Percentiles rank a stretch among this genome's conserved stretches.
Evolutionary conservation across 2,329 filamentous ascomycete genomes (phyloP).

Genomic region (Drechslerella stenobrocha): DNA sequence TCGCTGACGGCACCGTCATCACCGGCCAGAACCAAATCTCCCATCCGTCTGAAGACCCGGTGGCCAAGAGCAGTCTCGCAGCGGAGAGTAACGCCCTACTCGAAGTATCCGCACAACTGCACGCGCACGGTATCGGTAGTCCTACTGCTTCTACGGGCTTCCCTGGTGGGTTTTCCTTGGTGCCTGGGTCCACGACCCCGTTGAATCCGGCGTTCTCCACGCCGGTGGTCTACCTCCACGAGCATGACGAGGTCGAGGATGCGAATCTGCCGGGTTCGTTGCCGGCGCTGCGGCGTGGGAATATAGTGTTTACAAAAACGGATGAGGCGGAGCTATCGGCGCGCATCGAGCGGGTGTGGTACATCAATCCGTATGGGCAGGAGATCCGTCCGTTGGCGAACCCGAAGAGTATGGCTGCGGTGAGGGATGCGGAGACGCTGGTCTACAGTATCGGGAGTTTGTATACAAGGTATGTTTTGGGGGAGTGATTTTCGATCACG

Average conservation of each 20-base stretch:
- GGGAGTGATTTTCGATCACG: no score
- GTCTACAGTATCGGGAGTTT: slow-evolving; percentile 93
- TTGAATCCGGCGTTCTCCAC: slow-evolving; percentile 48
- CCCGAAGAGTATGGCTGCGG: slow-evolving; percentile 71
- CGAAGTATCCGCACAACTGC: slow-evolving; percentile 41
- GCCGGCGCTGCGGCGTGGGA: slow-evolving; percentile 75
- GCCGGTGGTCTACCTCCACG: slow-evolving; percentile 51
- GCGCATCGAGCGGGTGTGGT: slow-evolving; percentile 83
- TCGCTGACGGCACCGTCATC: slow-evolving; percentile 75
- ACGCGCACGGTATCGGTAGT: neutral
- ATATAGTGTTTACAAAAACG: slow-evolving; percentile 78
- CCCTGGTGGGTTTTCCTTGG: neutral
- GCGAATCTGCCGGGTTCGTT: slow-evolving; percentile 80
- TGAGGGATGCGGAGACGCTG: slow-evolving; percentile 68
- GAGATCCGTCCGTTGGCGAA: slow-evolving; percentile 86
- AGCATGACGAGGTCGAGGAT: slow-evolving; percentile 70
- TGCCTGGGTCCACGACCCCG: slow-evolving; percentile 31
- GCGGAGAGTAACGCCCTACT: slow-evolving; percentile 55
- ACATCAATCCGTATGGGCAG: slow-evolving; percentile 98
- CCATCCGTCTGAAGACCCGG: slow-evolving; percentile 73
- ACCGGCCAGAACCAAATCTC: slow-evolving; percentile 92
- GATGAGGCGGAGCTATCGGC: slow-evolving; percentile 74
- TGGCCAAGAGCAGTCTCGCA: slow-evolving; percentile 53
- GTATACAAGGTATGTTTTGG: slow-evolving; percentile 71
- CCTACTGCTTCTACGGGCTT: no score